phyloP scores from a whole-genome alignment of 139 green algal species.

The Chlamydomonas urium region DNA sequence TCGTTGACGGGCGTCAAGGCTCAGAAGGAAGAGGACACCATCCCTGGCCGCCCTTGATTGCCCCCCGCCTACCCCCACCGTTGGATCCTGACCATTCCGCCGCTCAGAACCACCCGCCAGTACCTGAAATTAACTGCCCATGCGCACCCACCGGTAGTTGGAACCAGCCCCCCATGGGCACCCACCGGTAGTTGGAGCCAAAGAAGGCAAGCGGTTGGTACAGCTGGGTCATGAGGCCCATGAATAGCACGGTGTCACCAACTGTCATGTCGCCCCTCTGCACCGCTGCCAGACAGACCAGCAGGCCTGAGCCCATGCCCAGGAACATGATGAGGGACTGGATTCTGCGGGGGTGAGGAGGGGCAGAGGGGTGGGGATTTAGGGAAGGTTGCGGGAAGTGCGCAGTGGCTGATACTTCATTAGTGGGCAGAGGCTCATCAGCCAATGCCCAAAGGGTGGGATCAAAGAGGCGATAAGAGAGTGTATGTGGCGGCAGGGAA shows the following conservation, averaged over 20 bases:
- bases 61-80: too few species aligned
- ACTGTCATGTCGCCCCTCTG: constrained; percentile 60
- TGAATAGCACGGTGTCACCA: constrained; percentile 76
- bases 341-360: constrained; percentile 15
- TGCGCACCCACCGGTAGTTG: not conserved
- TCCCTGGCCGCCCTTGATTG: too few species aligned
- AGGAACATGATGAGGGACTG: constrained; percentile 79
- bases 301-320: constrained; percentile 27
- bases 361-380: not conserved
- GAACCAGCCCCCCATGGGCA: constrained; percentile 7
- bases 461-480: too few species aligned
- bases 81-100: too few species aligned
- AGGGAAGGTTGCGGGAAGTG: not conserved
- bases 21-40: too few species aligned
- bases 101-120: too few species aligned
- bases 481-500: too few species aligned
- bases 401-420: too few species aligned
- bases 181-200: constrained; percentile 69
- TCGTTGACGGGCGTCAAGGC: too few species aligned
- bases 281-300: constrained; percentile 19
- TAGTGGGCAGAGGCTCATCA: too few species aligned
- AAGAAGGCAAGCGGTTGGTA: constrained; percentile 88
- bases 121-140: not conserved
- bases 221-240: constrained; percentile 85
- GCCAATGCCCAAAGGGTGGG: too few species aligned